Evolutionary conservation across 257 asterid species (phyloP), one percentile per base, ranked within the genome.

Genomic region (Przewalskia tangutica): DNA sequence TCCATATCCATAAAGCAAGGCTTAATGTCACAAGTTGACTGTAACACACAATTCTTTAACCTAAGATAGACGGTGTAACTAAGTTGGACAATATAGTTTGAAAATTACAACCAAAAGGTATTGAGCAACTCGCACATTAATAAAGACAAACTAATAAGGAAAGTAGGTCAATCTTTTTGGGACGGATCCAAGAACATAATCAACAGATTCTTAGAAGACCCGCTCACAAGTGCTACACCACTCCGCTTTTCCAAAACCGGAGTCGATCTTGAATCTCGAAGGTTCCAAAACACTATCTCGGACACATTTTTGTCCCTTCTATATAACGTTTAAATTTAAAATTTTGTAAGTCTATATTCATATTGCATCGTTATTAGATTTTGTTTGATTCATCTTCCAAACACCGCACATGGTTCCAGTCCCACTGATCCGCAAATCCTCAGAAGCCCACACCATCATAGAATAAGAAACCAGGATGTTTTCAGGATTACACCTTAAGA

Each of bases 281-380:
- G 90, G 86, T 91, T 91, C 94, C 96, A 91, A 76, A 91, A 91
- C 84, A 90, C 94, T 11, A 90, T 87, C 78, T 91, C 92, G 0
- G 94, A 91, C 79, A 90, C 91, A 16, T 76, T 85, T 14, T 48
- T 82, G 89, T 4, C 92, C 96, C 60, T 83, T 87, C 84, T 84
- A 23, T 23, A 23, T 23, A 23, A 23, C 27, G 27, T 0, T 23
- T 23, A 23, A 23, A 23, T 23, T 23, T 23, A 0, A 23, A 23
- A 23, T 23, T 23, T 23, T 23, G 27, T 23, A 23, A 23, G 27
- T 23, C 27, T 23, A 23, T 23, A 23, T 23, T 23, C 27, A 23
- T 23, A 23, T 23, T 23, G 27, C 27, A 23, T 23, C 27, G 27
- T 23, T 23, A 23, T 23, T 23, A 23, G 27, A 23, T 23, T 23